phyloP scores from a whole-genome alignment of 2,329 filamentous ascomycete species.

The Scorias spongiosa region DNA sequence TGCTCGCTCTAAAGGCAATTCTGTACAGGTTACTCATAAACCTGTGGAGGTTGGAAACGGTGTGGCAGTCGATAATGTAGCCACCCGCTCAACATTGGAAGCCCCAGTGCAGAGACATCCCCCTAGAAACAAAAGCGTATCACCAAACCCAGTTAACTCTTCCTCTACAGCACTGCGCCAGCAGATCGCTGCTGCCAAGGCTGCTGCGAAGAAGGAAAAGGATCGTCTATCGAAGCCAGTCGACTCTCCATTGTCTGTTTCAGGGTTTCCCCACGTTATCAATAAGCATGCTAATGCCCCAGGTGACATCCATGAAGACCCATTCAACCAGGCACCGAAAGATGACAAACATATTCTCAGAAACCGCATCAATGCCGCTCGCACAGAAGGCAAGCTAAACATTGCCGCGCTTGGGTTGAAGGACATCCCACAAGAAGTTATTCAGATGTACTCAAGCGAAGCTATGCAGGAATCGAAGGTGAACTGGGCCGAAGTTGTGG shows the following conservation, averaged over 20 bases:
- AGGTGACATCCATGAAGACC: conserved; percentile 34
- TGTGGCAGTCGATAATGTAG: background rate
- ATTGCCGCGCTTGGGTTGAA: conserved; percentile 72
- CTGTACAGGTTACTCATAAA: background rate
- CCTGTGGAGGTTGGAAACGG: background rate
- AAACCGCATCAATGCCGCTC: conserved; percentile 56
- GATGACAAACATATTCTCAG: conserved; percentile 53
- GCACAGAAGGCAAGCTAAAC: conserved; percentile 68
- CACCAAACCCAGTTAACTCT: conserved; percentile 19
- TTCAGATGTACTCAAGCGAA: conserved; percentile 80
- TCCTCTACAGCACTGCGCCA: conserved; percentile 72
- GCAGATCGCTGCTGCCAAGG: conserved; percentile 85
- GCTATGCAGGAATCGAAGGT: conserved; percentile 46
- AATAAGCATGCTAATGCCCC: conserved; percentile 43
- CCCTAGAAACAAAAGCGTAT: conserved; percentile 8
- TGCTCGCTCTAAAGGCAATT: background rate
- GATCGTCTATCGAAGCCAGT: conserved; percentile 14
- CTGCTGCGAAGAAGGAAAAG: conserved; percentile 38
- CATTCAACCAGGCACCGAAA: conserved; percentile 52
- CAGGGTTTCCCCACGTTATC: background rate
- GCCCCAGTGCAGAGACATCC: background rate
- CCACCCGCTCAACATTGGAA: background rate
- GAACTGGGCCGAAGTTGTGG: conserved; percentile 83
- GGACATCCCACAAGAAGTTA: conserved; percentile 64
- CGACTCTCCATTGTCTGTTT: conserved; percentile 6